Percentiles rank a stretch among this genome's conserved stretches.
These are phyloP conservation scores for Brettanomyces bruxellensis DNA, from an alignment of 805 yeast species.

Conservation along the genomic window DNA sequence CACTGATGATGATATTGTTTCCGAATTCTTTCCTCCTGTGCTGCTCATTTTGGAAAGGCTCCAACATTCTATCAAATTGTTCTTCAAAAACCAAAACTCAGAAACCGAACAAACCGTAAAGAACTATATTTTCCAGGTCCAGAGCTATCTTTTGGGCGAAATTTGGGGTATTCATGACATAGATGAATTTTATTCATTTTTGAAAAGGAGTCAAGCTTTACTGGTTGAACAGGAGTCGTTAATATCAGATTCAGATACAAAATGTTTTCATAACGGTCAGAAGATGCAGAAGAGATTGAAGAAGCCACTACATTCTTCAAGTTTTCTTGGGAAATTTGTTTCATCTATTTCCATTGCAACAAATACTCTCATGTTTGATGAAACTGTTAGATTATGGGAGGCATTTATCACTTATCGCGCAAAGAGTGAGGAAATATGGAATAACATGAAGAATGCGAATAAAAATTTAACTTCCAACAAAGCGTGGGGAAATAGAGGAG, in stretches of 20 bases:
- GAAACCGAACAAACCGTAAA: neutral
- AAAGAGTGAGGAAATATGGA: slow-evolving; percentile 12
- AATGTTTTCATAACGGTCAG: slow-evolving; percentile 7
- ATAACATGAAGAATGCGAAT: neutral
- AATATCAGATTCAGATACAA: slow-evolving; percentile 12
- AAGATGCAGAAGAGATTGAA: neutral
- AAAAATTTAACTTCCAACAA: too few relatives aligned
- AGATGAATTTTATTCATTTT: slow-evolving; percentile 36
- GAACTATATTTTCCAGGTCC: slow-evolving; percentile 11
- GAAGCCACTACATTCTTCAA: slow-evolving; percentile 26
- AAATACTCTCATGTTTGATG: slow-evolving; percentile 39
- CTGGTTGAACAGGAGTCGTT: slow-evolving; percentile 21
- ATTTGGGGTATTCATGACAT: slow-evolving; percentile 41
- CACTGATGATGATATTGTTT: slow-evolving; percentile 6
- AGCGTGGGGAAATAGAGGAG: slow-evolving; percentile 1
- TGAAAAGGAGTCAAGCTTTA: slow-evolving; percentile 23
- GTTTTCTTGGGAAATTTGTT: slow-evolving; percentile 40
- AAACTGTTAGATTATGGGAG: slow-evolving; percentile 32
- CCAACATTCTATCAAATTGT: slow-evolving; percentile 8
- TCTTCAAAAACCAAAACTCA: slow-evolving; percentile 3
- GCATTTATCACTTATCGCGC: slow-evolving; percentile 30
- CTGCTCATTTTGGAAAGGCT: slow-evolving; percentile 11
- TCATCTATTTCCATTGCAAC: slow-evolving; percentile 30
- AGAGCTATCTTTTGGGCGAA: slow-evolving; percentile 24
- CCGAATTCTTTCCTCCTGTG: slow-evolving; percentile 18